Evolutionary conservation across 2,329 filamentous ascomycete species (phyloP), one percentile per base, ranked within the genome.

Genomic region (Pseudogymnoascus sp.): DNA sequence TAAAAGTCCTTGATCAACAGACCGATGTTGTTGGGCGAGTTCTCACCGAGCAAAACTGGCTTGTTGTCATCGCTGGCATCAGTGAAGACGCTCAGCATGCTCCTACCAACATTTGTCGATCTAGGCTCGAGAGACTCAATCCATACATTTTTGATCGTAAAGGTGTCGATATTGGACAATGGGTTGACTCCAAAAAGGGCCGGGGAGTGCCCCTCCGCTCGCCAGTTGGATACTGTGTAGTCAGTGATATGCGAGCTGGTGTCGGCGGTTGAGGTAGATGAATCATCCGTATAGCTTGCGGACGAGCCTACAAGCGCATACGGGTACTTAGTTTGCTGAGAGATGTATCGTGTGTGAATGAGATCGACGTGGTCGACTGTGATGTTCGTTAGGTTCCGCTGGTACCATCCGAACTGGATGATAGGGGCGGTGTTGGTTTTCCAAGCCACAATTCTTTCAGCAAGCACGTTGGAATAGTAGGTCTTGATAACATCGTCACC

Each of bases 401-500:
- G 62, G 7, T 65, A 64, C 73, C 73, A 74, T 16, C 73, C 73
- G 58, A 75, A 68, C 50, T 75, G 73, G 12, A 74, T 67, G 20
- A 73, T 67, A 6, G 73, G 72, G 8, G 66, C 70, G 32, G 68
- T 72, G 60, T 67, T 68, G 30, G 64, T 65, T 59, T 73, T 73
- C 71, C 71, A 73, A 7, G 72, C 64, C 1, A 67, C 63, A 32
- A 72, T 61, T 38, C 64, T 57, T 12, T 66, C 57, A 20, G 65
- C 63, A n/a, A 62, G 25, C 4, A 69, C 66, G 59, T 70, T 63
- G 41, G 69, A 70, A 50, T 73, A 69, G 62, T 75, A 75, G 4
- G 67, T 69, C 63, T 75, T 75, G 65, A 74, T 72, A 11, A 67
- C 68, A 58, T 74, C 73, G 62, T 75, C 73, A 37, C 67, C 67